phyloP scores from a whole-genome alignment of 345 rosid genomes.

The Aquilaria sinensis region DNA sequence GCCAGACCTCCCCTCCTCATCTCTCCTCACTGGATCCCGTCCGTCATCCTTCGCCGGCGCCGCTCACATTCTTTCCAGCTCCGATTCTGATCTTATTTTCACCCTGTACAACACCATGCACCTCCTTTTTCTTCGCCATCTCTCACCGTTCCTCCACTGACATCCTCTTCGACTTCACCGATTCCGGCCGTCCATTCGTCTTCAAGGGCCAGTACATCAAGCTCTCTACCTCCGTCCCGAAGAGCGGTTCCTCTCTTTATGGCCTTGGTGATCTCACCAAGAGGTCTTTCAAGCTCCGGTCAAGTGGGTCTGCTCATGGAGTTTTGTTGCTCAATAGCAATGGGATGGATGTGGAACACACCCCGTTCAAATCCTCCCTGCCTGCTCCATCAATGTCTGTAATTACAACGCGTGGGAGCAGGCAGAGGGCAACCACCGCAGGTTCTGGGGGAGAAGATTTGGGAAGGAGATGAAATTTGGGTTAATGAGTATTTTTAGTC shows the following conservation, averaged over 20 bases:
- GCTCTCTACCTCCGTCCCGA: constrained; percentile 53
- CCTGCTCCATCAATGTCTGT: too few species aligned
- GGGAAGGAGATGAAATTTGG: too few species aligned
- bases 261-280: constrained; percentile 82
- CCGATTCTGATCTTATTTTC: constrained; percentile 50
- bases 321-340: constrained; percentile 61
- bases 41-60: not conserved
- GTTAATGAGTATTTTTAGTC: too few species aligned
- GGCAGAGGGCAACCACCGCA: too few species aligned
- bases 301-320: constrained; percentile 48
- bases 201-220: constrained; percentile 77
- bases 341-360: constrained; percentile 49
- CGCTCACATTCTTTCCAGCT: constrained; percentile 14
- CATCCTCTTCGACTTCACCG: constrained; percentile 43
- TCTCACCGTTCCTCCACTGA: constrained; percentile 55
- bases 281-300: constrained; percentile 43
- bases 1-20: constrained; percentile 14
- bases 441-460: too few species aligned
- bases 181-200: constrained; percentile 32
- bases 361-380: too few species aligned
- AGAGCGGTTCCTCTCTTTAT: constrained; percentile 38
- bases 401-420: too few species aligned
- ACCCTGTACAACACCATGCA: constrained; percentile 35
- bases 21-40: constrained; percentile 6
- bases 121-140: constrained; percentile 57